Evolutionary conservation across 306 rosid species (phyloP), one percentile per base, ranked within the genome.

Genomic region (Rosa persica): DNA sequence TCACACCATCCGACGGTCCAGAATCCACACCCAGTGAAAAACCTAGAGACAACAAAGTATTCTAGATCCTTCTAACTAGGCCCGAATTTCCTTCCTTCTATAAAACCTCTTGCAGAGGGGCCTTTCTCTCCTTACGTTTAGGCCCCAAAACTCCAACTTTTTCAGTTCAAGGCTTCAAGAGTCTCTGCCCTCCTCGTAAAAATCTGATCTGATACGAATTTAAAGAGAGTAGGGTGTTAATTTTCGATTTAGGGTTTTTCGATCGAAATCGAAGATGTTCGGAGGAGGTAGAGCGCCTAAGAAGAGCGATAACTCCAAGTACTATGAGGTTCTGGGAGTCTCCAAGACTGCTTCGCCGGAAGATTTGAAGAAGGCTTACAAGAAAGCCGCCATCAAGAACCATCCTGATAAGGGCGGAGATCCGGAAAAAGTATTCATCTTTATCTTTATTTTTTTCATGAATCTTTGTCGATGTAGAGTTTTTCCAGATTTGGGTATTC

Each of bases 361-460:
- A 3, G 97, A 93, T 83, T 75, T 93, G 83, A 93, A 93, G 81
- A 93, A 93, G 87, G 97, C 97, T 15, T 93, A 93, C 86, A 89
- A 84, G 81, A 93, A 89, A 79, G 96, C 96, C 16, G 97, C 97
- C 38, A 93, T 93, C 0, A 93, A 93, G 77, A 90, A 89, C 83
- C 98, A 93, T 74, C 98, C 98, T 6, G 98, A 93, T 5, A 93
- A 93, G 82, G 98, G 98, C 16, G 98, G 96, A 39, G 98, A 93
- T 83, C 98, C 98, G 1, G 98, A 93, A 80, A 93, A 93, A 90
- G 52, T 46, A 52, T 39, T 20, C 10, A 13, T 38, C 25, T 72
- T 11, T 3, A 70, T 7, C 27, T 0, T 23, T n/a, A n/a, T n/a
- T n/a, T 49, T 12, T 5, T 8, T 4, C 19, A 0, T 62, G 1